A percentile compares a stretch with the other conserved stretches of the same genome.
These are phyloP conservation scores for Sordariomycetes sp. DNA, from an alignment of 2,329 filamentous ascomycete species.

Conservation along the genomic window DNA sequence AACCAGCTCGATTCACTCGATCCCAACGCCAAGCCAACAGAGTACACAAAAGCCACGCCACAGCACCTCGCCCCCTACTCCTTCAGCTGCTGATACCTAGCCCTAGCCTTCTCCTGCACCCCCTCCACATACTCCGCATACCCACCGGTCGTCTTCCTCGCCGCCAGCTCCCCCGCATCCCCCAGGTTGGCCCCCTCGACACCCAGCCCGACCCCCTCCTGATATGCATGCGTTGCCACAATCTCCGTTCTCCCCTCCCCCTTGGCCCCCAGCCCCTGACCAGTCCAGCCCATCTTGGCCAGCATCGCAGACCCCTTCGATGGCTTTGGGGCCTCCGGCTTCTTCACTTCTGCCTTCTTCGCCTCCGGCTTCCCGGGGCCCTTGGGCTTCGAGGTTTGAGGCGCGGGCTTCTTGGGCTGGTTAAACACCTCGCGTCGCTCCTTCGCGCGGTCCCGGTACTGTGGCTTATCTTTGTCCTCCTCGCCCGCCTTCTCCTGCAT, in stretches of 20 bases:
- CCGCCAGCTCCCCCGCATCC: constrained; percentile 51
- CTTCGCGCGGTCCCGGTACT: constrained; percentile 54
- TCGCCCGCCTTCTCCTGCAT: constrained; percentile 15
- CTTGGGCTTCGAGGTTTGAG: constrained; percentile 8
- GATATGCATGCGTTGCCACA: constrained; percentile 51
- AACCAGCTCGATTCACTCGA: neutral
- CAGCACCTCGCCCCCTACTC: neutral
- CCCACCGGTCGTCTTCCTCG: constrained; percentile 43
- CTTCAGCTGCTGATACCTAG: constrained; percentile 46
- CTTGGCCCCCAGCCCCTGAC: constrained; percentile 50
- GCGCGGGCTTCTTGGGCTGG: constrained; percentile 40
- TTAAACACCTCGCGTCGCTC: constrained; percentile 51
- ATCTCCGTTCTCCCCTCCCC: constrained; percentile 50
- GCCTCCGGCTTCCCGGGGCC: constrained; percentile 19
- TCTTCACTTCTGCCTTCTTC: constrained; percentile 11
- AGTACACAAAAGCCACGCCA: neutral
- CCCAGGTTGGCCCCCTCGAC: constrained; percentile 57
- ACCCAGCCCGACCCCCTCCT: constrained; percentile 55
- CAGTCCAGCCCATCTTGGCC: constrained; percentile 63
- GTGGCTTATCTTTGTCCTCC: constrained; percentile 13
- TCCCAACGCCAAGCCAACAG: neutral
- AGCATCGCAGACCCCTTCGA: constrained; percentile 56
- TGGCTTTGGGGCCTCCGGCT: constrained; percentile 15
- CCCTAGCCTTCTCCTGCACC: constrained; percentile 52
- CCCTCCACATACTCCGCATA: constrained; percentile 51